Conservation (phyloP, 768 basidiomycete species). For the Kwoniella dejecticola region DNA sequence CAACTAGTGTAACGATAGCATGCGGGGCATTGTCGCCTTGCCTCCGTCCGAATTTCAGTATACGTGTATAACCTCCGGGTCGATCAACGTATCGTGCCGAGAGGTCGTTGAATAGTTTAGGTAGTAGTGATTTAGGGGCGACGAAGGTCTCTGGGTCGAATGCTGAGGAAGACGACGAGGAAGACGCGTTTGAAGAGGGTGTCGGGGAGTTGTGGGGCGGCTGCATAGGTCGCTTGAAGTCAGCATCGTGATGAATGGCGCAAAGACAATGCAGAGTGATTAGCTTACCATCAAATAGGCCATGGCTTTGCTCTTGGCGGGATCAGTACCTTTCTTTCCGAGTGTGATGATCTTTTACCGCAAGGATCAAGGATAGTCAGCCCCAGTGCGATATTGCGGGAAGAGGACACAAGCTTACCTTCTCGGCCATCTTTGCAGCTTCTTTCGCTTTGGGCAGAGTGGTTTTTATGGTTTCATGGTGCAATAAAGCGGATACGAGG, state of each 20-base stretch:
- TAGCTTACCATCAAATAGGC: conserved; percentile 69
- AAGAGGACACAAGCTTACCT: conserved; percentile 60
- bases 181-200: conserved; percentile 2
- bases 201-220: conserved; percentile 17
- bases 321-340: conserved; percentile 78
- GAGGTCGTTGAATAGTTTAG: conserved; percentile 81
- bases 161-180: conserved; percentile 5
- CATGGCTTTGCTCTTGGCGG: conserved; percentile 70
- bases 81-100: conserved; percentile 76
- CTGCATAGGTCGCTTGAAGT: neutral
- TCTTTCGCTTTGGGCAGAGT: conserved; percentile 94
- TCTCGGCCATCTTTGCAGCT: conserved; percentile 85
- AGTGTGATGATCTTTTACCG: conserved; percentile 70
- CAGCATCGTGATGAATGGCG: neutral
- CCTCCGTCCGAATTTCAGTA: conserved; percentile 87
- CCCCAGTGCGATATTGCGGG: neutral
- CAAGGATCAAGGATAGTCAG: neutral
- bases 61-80: conserved; percentile 91
- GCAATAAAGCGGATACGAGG: conserved; percentile 86
- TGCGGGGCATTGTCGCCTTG: conserved; percentile 89
- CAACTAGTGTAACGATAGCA: conserved; percentile 91
- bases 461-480: conserved; percentile 94
- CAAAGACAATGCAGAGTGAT: neutral
- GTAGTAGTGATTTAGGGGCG: conserved; percentile 57
- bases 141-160: conserved; percentile 61